Conservation (phyloP, 2,329 filamentous ascomycete genomes). For the Ceratocystis albifundus region DNA sequence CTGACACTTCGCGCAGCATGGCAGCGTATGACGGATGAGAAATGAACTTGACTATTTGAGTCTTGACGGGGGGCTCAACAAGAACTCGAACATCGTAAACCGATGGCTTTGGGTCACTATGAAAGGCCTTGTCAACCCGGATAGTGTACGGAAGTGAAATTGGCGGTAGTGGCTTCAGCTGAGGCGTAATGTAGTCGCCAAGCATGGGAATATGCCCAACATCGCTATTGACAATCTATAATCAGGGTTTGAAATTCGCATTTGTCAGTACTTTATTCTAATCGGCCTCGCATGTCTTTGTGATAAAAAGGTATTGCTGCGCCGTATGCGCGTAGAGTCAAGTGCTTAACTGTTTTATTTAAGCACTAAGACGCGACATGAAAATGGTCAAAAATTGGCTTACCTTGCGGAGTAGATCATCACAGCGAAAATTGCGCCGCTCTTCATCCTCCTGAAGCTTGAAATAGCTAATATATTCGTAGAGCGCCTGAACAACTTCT, state of each 20-base stretch:
- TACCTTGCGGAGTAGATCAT: slow-evolving; percentile 68
- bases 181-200: slow-evolving; percentile 64
- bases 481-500: slow-evolving; percentile 80
- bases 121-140: slow-evolving; percentile 75
- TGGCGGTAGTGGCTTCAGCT: slow-evolving; percentile 69
- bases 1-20: slow-evolving; percentile 63
- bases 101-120: slow-evolving; percentile 62
- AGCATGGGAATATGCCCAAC: slow-evolving; percentile 77
- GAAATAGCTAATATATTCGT: slow-evolving; percentile 85
- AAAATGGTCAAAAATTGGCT: slow-evolving; percentile 26
- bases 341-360: too few species aligned
- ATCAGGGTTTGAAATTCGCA: neutral
- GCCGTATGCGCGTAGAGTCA: too few species aligned
- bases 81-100: slow-evolving; percentile 82
- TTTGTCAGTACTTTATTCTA: neutral
- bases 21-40: slow-evolving; percentile 58
- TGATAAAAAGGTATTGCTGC: too few species aligned
- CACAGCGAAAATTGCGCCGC: slow-evolving; percentile 82
- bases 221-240: slow-evolving; percentile 61
- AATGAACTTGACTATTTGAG: slow-evolving; percentile 52
- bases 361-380: too few species aligned
- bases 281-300: neutral
- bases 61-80: slow-evolving; percentile 69
- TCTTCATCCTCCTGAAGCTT: slow-evolving; percentile 89
- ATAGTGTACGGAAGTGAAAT: slow-evolving; percentile 85